Evolutionary conservation across 176 grass and related monocot species (phyloP).

Genomic region (Alloteropsis semialata): DNA sequence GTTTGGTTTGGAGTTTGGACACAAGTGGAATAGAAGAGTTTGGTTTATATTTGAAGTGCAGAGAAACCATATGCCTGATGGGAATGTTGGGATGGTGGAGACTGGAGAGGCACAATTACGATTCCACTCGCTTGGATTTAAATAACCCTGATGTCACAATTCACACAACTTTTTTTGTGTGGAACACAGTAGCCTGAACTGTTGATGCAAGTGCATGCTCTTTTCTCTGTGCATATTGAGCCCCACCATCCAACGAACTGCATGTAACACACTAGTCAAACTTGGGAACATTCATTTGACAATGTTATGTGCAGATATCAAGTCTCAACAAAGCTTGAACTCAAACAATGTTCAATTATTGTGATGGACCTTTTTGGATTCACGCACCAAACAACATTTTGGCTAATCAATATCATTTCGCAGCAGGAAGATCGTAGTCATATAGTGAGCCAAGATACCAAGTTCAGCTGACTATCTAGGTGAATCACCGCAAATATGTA

Average conservation of each 20-base stretch:
- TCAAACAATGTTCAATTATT: background rate
- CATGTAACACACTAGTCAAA: background rate
- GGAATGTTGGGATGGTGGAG: background rate
- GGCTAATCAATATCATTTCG: background rate
- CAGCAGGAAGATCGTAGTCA: background rate
- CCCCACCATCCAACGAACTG: background rate
- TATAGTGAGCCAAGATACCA: background rate
- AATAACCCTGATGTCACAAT: too few relatives aligned
- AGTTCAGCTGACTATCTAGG: background rate
- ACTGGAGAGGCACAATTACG: too few relatives aligned
- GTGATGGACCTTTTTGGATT: background rate
- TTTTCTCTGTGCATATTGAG: background rate
- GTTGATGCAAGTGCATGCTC: background rate
- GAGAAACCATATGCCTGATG: background rate
- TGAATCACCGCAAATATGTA: background rate
- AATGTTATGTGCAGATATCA: background rate
- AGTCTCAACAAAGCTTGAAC: background rate
- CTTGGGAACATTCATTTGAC: background rate
- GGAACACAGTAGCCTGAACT: background rate
- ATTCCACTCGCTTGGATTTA: too few relatives aligned
- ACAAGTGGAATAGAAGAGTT: too few relatives aligned
- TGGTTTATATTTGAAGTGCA: background rate
- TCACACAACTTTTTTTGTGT: background rate
- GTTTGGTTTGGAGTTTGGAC: too few relatives aligned
- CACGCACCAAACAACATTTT: background rate